Evolutionary conservation across 306 rosid genomes (phyloP).

Genomic region (Gillenia trifoliata): DNA sequence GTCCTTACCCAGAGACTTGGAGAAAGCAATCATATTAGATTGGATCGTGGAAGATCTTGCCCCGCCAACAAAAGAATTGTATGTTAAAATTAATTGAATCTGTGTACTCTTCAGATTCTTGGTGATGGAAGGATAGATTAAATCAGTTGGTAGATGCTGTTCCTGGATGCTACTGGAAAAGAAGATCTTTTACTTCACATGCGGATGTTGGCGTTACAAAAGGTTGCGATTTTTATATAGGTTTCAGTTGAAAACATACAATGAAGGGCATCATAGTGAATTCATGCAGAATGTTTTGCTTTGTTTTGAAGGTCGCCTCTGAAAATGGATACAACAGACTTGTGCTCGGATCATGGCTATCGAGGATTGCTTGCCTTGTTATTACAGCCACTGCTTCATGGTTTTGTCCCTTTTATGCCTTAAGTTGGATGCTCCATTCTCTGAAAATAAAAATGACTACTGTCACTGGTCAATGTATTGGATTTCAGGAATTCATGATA

Average conservation of each 20-base stretch:
- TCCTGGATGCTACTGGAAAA: constrained; percentile 70
- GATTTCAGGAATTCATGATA: neutral
- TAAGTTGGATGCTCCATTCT: neutral
- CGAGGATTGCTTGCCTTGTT: constrained; percentile 83
- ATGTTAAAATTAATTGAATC: constrained; percentile 64
- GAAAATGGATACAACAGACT: too few species aligned
- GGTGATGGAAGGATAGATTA: constrained; percentile 48
- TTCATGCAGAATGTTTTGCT: too few species aligned
- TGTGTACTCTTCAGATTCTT: constrained; percentile 41
- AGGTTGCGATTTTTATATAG: too few species aligned
- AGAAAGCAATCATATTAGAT: constrained; percentile 37
- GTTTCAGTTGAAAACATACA: too few species aligned
- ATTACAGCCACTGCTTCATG: constrained; percentile 84
- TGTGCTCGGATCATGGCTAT: too few species aligned
- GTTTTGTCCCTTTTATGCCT: constrained; percentile 22
- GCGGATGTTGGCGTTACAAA: too few species aligned
- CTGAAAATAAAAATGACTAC: neutral
- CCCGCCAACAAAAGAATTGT: constrained; percentile 58
- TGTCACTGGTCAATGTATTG: neutral
- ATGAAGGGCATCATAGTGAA: too few species aligned
- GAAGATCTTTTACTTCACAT: too few species aligned
- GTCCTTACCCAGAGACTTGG: constrained; percentile 37
- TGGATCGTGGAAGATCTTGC: too few species aligned
- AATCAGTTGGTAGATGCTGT: constrained; percentile 38
- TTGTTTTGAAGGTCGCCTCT: too few species aligned